Percentiles rank a stretch among this genome's conserved stretches.
phyloP scores from a whole-genome alignment of 129 eudicot genomes.

The Helianthus annuus region DNA sequence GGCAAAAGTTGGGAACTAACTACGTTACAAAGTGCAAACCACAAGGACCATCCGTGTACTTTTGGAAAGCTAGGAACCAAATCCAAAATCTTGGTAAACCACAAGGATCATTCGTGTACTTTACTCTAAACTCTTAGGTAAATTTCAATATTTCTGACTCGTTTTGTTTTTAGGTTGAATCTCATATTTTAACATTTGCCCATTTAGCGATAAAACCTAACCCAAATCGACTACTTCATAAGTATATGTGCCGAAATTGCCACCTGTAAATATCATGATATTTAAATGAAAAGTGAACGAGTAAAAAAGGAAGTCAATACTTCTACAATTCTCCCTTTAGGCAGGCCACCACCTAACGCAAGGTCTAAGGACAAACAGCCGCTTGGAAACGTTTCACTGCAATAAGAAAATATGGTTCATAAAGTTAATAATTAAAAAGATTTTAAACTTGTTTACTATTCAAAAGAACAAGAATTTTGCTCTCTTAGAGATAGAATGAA shows the following conservation, averaged over 20 bases:
- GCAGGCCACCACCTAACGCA: constrained; percentile 98
- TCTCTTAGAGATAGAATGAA: not conserved
- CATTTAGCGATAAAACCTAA: not conserved
- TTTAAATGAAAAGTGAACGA: constrained; percentile 5
- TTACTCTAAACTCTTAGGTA: not conserved
- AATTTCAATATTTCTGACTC: not conserved
- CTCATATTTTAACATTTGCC: not conserved
- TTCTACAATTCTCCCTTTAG: constrained; percentile 99
- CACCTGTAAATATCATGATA: not conserved
- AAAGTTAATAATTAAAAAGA: constrained; percentile 9
- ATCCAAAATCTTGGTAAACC: too few relatives aligned
- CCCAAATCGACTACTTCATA: not conserved
- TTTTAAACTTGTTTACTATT: not conserved
- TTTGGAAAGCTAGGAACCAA: too few relatives aligned
- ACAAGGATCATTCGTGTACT: too few relatives aligned
- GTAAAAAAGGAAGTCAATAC: constrained; percentile 31
- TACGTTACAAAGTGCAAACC: too few relatives aligned
- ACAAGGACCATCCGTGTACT: too few relatives aligned
- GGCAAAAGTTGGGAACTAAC: too few relatives aligned
- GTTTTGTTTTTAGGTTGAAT: not conserved
- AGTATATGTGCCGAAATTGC: not conserved
- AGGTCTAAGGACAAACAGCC: constrained; percentile 96
- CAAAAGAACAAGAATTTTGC: not conserved
- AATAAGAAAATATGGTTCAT: constrained; percentile 17
- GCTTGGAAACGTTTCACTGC: constrained; percentile 98